A percentile compares a stretch with the other conserved stretches of the same genome.
phyloP scores from a whole-genome alignment of 345 rosid species.

The Gynandropsis gynandra region DNA sequence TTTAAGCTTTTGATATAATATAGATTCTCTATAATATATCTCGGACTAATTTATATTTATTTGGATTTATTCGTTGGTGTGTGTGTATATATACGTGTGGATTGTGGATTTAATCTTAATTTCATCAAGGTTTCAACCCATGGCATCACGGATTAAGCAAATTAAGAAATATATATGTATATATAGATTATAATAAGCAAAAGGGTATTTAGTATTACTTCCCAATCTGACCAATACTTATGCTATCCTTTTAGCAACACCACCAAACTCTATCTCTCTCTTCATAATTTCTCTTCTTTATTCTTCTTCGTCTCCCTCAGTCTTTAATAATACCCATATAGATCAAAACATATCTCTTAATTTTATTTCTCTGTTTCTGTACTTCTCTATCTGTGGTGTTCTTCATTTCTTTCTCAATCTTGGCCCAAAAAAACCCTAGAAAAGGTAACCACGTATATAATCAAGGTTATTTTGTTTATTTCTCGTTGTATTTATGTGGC shows the following conservation, averaged over 20 bases:
- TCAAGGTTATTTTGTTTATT: slow-evolving; percentile 14
- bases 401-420: slow-evolving; percentile 6
- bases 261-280: background rate
- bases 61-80: too few species aligned
- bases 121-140: too few species aligned
- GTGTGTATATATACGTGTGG: too few species aligned
- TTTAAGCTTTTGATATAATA: too few species aligned
- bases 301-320: slow-evolving; percentile 14
- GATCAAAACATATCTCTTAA: background rate
- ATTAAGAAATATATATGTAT: slow-evolving; percentile 21
- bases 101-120: too few species aligned
- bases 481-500: background rate
- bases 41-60: too few species aligned
- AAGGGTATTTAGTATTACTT: slow-evolving; percentile 25
- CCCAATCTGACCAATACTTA: slow-evolving; percentile 24
- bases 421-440: slow-evolving; percentile 11
- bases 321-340: slow-evolving; percentile 7
- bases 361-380: slow-evolving; percentile 4
- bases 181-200: slow-evolving; percentile 26
- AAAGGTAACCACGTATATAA: slow-evolving; percentile 1
- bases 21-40: too few species aligned
- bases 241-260: slow-evolving; percentile 31
- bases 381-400: slow-evolving; percentile 7
- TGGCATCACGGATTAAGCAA: too few species aligned
- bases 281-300: background rate